Evolutionary conservation across 164 flowering plant species (phyloP).

Genomic region (Taxillus chinensis): DNA sequence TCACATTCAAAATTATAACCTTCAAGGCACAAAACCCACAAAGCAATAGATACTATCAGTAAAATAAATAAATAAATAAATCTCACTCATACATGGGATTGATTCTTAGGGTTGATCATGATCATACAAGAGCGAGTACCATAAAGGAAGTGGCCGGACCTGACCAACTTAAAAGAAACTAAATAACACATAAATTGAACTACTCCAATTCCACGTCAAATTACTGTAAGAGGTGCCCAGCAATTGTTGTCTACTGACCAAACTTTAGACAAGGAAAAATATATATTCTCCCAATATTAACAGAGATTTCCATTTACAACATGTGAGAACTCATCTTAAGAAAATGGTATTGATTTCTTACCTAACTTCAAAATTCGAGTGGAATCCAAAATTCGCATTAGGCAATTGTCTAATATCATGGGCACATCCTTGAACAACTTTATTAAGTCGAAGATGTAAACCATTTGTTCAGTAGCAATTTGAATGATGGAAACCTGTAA

Average conservation of each 20-base stretch:
- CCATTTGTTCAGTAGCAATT: slow-evolving; percentile 72
- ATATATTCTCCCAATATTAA: too few species aligned
- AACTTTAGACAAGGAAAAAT: too few species aligned
- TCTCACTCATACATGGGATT: too few species aligned
- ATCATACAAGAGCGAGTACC: too few species aligned
- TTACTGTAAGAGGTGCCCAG: not conserved
- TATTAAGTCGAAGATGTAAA: slow-evolving; percentile 75
- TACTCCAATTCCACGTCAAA: not conserved
- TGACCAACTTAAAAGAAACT: too few species aligned
- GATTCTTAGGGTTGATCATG: too few species aligned
- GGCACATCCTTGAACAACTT: slow-evolving; percentile 57
- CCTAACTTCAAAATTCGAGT: slow-evolving; percentile 80
- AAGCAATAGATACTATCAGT: not conserved
- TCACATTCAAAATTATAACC: slow-evolving; percentile 92
- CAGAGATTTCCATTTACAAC: too few species aligned
- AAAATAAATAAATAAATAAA: too few species aligned
- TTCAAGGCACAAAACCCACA: slow-evolving; percentile 19
- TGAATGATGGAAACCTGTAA: slow-evolving; percentile 94
- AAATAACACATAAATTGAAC: too few species aligned
- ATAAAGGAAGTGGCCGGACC: too few species aligned
- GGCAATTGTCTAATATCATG: slow-evolving; percentile 44
- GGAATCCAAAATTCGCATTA: slow-evolving; percentile 63
- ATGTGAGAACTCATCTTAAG: too few species aligned
- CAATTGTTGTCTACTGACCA: too few species aligned
- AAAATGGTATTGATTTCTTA: slow-evolving; percentile 16